Evolutionary conservation across 23 red algal species (phyloP).

Genomic region (Gracilaria vermiculophylla): DNA sequence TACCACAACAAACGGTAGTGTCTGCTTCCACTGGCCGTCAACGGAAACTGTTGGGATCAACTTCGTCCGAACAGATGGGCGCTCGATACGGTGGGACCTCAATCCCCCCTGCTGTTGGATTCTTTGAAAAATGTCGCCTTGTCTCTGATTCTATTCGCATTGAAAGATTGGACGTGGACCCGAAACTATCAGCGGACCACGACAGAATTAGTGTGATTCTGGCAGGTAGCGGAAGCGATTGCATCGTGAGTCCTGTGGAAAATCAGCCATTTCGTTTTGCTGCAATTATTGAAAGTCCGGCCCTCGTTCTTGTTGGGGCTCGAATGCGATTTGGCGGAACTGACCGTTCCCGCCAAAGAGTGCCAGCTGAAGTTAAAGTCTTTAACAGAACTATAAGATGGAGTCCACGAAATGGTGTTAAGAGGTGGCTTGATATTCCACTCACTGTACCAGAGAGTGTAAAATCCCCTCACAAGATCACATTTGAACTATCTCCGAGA

Average conservation of each 20-base stretch:
- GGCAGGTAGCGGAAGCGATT: constrained; percentile 42
- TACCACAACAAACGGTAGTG: constrained; percentile 8
- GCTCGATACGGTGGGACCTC: not conserved
- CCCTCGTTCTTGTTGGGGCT: constrained; percentile 58
- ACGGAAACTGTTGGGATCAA: not conserved
- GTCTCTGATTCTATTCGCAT: constrained; percentile 35
- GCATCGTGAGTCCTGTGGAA: constrained; percentile 35
- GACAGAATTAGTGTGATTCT: constrained; percentile 40
- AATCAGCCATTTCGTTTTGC: constrained; percentile 41
- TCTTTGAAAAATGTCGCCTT: constrained; percentile 58
- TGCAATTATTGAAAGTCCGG: constrained; percentile 17
- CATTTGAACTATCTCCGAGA: constrained; percentile 48
- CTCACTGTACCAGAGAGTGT: constrained; percentile 58
- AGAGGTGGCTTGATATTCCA: constrained; percentile 64
- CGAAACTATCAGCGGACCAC: not conserved
- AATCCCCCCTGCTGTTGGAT: constrained; percentile 36
- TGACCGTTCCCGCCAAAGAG: constrained; percentile 41
- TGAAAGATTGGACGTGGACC: not conserved
- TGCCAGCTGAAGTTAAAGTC: constrained; percentile 51
- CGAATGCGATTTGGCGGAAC: constrained; percentile 57
- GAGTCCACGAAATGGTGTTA: constrained; percentile 47
- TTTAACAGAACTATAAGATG: constrained; percentile 26
- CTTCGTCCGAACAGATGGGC: not conserved
- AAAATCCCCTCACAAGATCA: constrained; percentile 39
- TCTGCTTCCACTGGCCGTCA: constrained; percentile 18